phyloP scores from a whole-genome alignment of 371 early-diverging fungal species.

The Dinochytrium kinnereticum region DNA sequence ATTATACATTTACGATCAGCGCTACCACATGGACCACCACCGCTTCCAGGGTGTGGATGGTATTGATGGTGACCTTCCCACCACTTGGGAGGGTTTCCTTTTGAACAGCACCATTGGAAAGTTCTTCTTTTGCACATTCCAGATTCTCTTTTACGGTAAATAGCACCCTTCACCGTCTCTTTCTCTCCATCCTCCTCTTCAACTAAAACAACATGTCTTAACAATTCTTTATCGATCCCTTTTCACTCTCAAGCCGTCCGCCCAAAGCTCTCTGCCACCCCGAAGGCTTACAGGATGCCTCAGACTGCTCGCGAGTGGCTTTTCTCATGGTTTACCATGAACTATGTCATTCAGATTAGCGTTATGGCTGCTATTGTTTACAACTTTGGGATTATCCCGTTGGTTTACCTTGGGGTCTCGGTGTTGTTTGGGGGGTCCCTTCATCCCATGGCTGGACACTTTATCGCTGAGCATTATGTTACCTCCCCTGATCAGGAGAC shows the following conservation, averaged over 20 bases:
- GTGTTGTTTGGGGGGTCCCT: constrained; percentile 89
- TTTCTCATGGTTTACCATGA: constrained; percentile 37
- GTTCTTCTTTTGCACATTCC: constrained; percentile 45
- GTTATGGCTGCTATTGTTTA: constrained; percentile 33
- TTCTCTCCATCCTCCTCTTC: too few relatives aligned
- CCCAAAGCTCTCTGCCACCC: constrained; percentile 36
- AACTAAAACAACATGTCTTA: too few relatives aligned
- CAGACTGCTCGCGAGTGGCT: constrained; percentile 25
- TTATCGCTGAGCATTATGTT: constrained; percentile 97
- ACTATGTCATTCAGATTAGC: constrained; percentile 37
- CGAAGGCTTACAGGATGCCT: constrained; percentile 32
- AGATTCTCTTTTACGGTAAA: constrained; percentile 48
- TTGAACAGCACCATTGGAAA: constrained; percentile 55
- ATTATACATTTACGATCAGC: constrained; percentile 50
- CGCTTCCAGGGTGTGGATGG: constrained; percentile 94
- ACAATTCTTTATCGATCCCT: not conserved
- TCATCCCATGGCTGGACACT: constrained; percentile 97
- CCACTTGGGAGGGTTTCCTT: constrained; percentile 82
- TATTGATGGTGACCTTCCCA: constrained; percentile 94
- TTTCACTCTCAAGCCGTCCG: constrained; percentile 33
- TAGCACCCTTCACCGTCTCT: not conserved
- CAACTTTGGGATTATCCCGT: constrained; percentile 32
- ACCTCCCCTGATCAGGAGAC: constrained; percentile 96
- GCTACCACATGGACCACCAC: constrained; percentile 97
- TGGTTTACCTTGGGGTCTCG: constrained; percentile 76